These are phyloP conservation scores for Cyamopsis tetragonoloba DNA, from an alignment of 306 rosid species.

Conservation along the genomic window DNA sequence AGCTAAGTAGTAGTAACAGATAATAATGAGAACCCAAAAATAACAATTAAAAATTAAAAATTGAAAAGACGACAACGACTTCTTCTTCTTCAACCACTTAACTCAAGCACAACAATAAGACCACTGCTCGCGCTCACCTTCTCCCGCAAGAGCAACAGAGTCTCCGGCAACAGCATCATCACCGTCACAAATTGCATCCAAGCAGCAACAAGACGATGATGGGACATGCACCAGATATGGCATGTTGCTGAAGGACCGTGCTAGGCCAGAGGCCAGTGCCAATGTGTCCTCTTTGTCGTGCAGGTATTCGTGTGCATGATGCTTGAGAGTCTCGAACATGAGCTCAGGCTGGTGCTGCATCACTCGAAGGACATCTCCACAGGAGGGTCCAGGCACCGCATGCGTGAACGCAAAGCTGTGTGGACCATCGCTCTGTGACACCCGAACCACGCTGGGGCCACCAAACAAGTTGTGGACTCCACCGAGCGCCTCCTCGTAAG, in stretches of 20 bases:
- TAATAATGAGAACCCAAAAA: background rate
- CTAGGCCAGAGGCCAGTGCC: constrained; percentile 45
- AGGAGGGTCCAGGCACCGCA: constrained; percentile 73
- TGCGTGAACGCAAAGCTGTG: constrained; percentile 90
- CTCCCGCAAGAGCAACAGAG: constrained; percentile 33
- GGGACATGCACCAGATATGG: constrained; percentile 46
- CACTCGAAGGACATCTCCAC: constrained; percentile 82
- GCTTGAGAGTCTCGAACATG: constrained; percentile 96
- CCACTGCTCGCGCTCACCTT: constrained; percentile 54
- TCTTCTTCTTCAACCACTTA: constrained; percentile 23
- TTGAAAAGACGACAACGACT: constrained; percentile 9
- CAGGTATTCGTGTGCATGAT: constrained; percentile 53
- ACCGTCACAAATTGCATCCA: constrained; percentile 33
- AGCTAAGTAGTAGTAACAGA: background rate
- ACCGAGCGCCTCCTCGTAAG: constrained; percentile 99
- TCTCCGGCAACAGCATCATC: constrained; percentile 29
- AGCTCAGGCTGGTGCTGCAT: constrained; percentile 98
- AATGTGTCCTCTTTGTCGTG: constrained; percentile 31
- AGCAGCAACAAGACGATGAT: constrained; percentile 35
- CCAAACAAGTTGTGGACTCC: constrained; percentile 93
- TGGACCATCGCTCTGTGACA: constrained; percentile 86
- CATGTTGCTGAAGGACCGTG: constrained; percentile 65
- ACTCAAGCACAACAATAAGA: constrained; percentile 57
- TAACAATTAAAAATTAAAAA: background rate
- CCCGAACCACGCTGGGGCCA: constrained; percentile 88